A percentile compares a stretch with the other conserved stretches of the same genome.
These are phyloP conservation scores for Coniosporium tulheliwenetii DNA, from an alignment of 2,329 filamentous ascomycete species.

Conservation along the genomic window DNA sequence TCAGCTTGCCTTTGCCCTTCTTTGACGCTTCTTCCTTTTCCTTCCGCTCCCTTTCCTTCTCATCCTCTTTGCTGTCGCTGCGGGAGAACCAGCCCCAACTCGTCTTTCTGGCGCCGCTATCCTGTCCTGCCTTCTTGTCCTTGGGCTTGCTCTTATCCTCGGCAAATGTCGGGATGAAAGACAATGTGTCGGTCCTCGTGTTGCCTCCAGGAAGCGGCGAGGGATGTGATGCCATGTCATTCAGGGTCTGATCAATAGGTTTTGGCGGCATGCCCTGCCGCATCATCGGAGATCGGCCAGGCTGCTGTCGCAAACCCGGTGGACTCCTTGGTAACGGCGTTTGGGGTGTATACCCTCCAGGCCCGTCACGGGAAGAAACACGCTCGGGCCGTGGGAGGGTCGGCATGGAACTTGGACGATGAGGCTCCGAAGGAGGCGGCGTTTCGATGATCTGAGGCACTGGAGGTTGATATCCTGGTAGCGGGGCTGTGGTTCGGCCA, in stretches of 20 bases:
- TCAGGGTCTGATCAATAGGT: slow-evolving; percentile 31
- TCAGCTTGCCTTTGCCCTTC: slow-evolving; percentile 44
- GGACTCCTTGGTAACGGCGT: slow-evolving; percentile 16
- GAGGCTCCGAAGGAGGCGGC: slow-evolving; percentile 22
- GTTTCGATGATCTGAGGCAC: slow-evolving; percentile 53
- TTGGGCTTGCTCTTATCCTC: slow-evolving; percentile 58
- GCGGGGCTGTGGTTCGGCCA: slow-evolving; percentile 37
- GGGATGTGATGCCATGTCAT: slow-evolving; percentile 49
- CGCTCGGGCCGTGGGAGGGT: no score
- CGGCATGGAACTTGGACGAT: no score
- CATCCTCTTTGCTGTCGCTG: slow-evolving; percentile 55
- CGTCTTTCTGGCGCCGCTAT: slow-evolving; percentile 53
- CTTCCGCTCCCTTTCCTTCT: slow-evolving; percentile 46
- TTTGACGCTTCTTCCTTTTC: slow-evolving; percentile 20
- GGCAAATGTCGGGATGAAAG: slow-evolving; percentile 60
- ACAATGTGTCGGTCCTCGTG: slow-evolving; percentile 60
- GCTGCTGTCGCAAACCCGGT: no score
- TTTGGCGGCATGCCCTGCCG: no score
- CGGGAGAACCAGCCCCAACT: slow-evolving; percentile 71
- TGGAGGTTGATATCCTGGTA: slow-evolving; percentile 29
- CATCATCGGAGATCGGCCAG: no score
- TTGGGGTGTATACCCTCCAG: slow-evolving; percentile 9
- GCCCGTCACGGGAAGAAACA: no score
- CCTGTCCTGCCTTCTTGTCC: slow-evolving; percentile 46
- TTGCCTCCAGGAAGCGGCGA: slow-evolving; percentile 55